phyloP scores from a whole-genome alignment of 139 green algal genomes.

The Chlamydomonas asymmetrica region DNA sequence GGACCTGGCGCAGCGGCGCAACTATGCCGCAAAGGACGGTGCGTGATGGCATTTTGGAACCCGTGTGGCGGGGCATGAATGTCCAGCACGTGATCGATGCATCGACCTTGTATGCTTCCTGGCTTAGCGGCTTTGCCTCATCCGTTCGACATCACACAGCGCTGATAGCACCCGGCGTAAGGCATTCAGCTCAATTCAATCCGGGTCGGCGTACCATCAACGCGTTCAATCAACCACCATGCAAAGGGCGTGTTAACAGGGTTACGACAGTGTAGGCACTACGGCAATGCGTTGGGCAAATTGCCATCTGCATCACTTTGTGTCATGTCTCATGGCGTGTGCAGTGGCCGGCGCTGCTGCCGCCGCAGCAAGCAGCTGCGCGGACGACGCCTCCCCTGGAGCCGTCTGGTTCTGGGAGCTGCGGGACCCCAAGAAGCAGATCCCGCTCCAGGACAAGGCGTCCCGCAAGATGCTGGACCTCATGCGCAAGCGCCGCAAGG shows the following conservation, averaged over 20 bases:
- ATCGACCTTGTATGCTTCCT: too few species aligned
- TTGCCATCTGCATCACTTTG: neutral
- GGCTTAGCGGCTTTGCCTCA: too few species aligned
- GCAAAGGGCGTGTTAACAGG: too few species aligned
- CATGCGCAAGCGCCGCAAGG: conserved; percentile 48
- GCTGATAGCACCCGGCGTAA: too few species aligned
- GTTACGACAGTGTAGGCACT: too few species aligned
- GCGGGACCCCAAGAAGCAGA: conserved; percentile 49
- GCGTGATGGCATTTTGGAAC: neutral
- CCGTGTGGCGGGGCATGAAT: neutral
- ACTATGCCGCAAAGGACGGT: conserved; percentile 63
- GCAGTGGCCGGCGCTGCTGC: conserved; percentile 23
- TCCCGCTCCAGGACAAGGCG: conserved; percentile 36
- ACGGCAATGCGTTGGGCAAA: too few species aligned
- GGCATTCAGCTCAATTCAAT: too few species aligned
- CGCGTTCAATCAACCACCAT: too few species aligned
- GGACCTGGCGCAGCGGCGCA: conserved; percentile 66
- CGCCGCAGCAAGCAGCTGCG: too few species aligned
- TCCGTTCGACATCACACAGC: too few species aligned
- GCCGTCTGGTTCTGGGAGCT: conserved; percentile 76
- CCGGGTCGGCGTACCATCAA: too few species aligned
- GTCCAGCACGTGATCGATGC: neutral
- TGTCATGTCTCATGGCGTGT: neutral
- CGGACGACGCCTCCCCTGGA: conserved; percentile 47
- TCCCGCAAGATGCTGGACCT: conserved; percentile 26